Evolutionary conservation across 2,329 filamentous ascomycete genomes (phyloP).

Genomic region (Cercospora sesami): DNA sequence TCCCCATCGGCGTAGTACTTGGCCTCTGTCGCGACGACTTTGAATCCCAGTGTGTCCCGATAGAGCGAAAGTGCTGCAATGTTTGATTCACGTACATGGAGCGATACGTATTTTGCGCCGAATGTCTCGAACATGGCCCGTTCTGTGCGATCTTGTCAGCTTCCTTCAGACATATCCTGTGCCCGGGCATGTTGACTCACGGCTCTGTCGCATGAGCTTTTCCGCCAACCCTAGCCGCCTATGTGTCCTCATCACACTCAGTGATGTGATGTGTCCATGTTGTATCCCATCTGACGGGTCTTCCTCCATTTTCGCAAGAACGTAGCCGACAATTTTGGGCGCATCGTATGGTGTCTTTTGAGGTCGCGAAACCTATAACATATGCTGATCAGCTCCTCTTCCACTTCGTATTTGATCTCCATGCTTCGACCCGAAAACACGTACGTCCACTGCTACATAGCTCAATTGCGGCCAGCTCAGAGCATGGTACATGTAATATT

Average conservation of each 20-base stretch:
- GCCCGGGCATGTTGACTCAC: constrained; percentile 55
- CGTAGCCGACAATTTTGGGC: constrained; percentile 97
- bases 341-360: constrained; percentile 79
- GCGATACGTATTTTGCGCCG: constrained; percentile 84
- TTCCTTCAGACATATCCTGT: background rate
- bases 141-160: constrained; percentile 54
- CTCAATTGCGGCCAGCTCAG: constrained; percentile 96
- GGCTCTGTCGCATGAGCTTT: constrained; percentile 95
- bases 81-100: constrained; percentile 95
- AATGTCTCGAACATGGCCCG: constrained; percentile 96
- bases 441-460: constrained; percentile 86
- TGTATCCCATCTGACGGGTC: constrained; percentile 86
- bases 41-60: constrained; percentile 86
- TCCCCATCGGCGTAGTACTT: constrained; percentile 98
- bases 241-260: constrained; percentile 97
- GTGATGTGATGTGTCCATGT: constrained; percentile 92
- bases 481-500: constrained; percentile 99
- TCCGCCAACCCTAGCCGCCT: constrained; percentile 87
- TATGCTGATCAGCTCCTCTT: background rate
- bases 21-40: constrained; percentile 77
- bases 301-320: constrained; percentile 99
- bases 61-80: constrained; percentile 87
- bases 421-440: constrained; percentile 18
- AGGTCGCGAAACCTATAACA: constrained; percentile 65
- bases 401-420: background rate